These are phyloP conservation scores for Falciphora oryzae DNA, from an alignment of 2,329 filamentous ascomycete species.

Conservation along the genomic window DNA sequence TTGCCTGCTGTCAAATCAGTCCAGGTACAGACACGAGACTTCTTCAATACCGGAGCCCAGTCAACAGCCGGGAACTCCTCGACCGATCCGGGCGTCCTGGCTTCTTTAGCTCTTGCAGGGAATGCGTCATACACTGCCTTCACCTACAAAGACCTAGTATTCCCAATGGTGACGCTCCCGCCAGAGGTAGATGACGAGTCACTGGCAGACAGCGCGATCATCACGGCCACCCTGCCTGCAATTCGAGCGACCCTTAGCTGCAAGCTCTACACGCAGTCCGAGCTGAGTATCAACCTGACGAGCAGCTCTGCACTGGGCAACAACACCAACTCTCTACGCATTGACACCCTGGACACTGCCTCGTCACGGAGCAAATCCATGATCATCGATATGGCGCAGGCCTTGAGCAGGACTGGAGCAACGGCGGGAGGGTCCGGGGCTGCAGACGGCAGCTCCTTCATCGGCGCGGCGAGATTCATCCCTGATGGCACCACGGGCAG, in stretches of 20 bases:
- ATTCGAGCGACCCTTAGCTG: conserved; percentile 27
- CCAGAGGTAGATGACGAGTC: neutral
- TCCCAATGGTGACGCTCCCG: conserved; percentile 20
- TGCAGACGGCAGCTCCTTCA: conserved; percentile 17
- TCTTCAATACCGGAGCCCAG: conserved; percentile 23
- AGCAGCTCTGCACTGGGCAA: conserved; percentile 14
- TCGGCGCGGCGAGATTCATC: conserved; percentile 10
- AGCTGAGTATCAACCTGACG: conserved; percentile 21
- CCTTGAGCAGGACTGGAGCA: neutral
- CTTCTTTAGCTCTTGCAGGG: conserved; percentile 29
- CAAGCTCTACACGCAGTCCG: conserved; percentile 17
- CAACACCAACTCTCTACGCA: conserved; percentile 17
- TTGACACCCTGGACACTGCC: conserved; percentile 19
- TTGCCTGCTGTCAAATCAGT: conserved; percentile 19
- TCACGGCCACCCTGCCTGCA: conserved; percentile 24
- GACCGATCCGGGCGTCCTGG: conserved; percentile 23
- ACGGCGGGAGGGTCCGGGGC: too few species aligned
- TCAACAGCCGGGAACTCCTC: conserved; percentile 14
- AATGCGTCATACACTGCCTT: conserved; percentile 30
- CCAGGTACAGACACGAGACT: conserved; percentile 22
- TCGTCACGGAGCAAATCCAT: conserved; percentile 17
- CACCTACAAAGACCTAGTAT: conserved; percentile 28
- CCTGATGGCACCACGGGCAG: conserved; percentile 15
- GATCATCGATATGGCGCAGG: conserved; percentile 11
- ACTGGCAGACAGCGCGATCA: conserved; percentile 14